Evolutionary conservation across 2,329 filamentous ascomycete species (phyloP).

Genomic region (Capronia americana): DNA sequence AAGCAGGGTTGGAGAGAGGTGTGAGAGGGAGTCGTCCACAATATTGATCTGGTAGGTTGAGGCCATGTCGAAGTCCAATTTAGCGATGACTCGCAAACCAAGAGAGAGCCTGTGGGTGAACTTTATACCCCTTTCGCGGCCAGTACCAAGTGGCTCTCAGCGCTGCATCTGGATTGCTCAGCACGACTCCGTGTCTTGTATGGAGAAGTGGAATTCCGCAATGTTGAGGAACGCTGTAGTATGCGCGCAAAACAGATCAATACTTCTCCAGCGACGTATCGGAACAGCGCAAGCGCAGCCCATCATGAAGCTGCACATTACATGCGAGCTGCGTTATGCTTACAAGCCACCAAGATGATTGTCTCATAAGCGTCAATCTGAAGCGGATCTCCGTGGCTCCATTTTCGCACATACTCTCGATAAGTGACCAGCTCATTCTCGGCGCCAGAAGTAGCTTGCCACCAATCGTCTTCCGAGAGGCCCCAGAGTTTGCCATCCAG

Average conservation of each 20-base stretch:
- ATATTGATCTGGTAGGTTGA: slow-evolving; percentile 3
- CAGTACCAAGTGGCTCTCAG: too few relatives aligned
- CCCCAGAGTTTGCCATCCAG: slow-evolving; percentile 6
- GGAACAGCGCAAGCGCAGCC: not conserved
- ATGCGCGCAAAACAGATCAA: too few relatives aligned
- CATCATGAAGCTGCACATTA: not conserved
- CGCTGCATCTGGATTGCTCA: too few relatives aligned
- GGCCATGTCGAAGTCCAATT: slow-evolving; percentile 1
- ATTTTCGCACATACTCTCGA: slow-evolving; percentile 13
- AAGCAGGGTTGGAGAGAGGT: slow-evolving; percentile 10
- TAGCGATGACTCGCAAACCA: not conserved
- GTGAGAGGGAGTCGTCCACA: slow-evolving; percentile 5
- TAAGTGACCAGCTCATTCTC: slow-evolving; percentile 6
- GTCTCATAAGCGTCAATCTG: slow-evolving; percentile 15
- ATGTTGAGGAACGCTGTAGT: not conserved
- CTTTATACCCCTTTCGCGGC: too few relatives aligned
- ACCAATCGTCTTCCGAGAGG: slow-evolving; percentile 9
- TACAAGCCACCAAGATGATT: slow-evolving; percentile 15
- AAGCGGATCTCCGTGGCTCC: slow-evolving; percentile 9
- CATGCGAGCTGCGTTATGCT: slow-evolving; percentile 11
- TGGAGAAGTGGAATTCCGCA: not conserved
- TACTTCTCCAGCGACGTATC: not conserved
- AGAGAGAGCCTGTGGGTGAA: too few relatives aligned
- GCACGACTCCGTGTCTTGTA: too few relatives aligned
- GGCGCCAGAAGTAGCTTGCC: slow-evolving; percentile 3